These are phyloP conservation scores for Prunus campanulata DNA, from an alignment of 306 rosid species.

Conservation along the genomic window DNA sequence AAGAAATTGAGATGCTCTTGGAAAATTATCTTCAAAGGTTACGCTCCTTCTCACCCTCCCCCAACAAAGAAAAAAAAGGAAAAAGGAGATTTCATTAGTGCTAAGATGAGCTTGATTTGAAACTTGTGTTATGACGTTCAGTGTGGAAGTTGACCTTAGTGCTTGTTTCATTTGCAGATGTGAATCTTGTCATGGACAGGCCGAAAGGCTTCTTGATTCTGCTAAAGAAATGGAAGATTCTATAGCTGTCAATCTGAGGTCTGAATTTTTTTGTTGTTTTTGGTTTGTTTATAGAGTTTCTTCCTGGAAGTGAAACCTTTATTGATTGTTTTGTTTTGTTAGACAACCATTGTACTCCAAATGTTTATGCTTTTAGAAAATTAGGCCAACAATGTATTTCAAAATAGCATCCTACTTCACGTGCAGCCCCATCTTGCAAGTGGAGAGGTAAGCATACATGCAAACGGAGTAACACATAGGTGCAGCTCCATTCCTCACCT, in stretches of 20 bases:
- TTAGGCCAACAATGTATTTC: background rate
- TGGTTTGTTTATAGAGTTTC: background rate
- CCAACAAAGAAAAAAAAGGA: background rate
- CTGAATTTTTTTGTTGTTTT: conserved; percentile 28
- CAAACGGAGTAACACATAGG: background rate
- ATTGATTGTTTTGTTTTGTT: background rate
- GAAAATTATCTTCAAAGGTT: conserved; percentile 99
- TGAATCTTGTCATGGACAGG: conserved; percentile 98
- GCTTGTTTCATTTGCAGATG: conserved; percentile 56
- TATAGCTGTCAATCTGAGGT: conserved; percentile 94
- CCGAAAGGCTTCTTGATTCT: conserved; percentile 97
- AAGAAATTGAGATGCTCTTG: conserved; percentile 99
- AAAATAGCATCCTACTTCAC: background rate
- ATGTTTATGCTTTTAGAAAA: background rate
- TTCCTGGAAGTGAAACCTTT: background rate
- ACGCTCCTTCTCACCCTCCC: background rate
- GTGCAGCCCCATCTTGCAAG: background rate
- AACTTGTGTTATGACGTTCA: conserved; percentile 1
- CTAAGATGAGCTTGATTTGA: background rate
- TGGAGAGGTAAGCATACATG: background rate
- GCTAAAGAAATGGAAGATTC: conserved; percentile 99
- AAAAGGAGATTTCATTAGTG: background rate
- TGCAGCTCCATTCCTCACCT: background rate
- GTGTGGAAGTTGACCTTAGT: conserved; percentile 25
- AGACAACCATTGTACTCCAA: background rate